A percentile compares a stretch with the other conserved stretches of the same genome.
Conservation (phyloP, 169 alveolate species). For the Eimeria necatrix region DNA sequence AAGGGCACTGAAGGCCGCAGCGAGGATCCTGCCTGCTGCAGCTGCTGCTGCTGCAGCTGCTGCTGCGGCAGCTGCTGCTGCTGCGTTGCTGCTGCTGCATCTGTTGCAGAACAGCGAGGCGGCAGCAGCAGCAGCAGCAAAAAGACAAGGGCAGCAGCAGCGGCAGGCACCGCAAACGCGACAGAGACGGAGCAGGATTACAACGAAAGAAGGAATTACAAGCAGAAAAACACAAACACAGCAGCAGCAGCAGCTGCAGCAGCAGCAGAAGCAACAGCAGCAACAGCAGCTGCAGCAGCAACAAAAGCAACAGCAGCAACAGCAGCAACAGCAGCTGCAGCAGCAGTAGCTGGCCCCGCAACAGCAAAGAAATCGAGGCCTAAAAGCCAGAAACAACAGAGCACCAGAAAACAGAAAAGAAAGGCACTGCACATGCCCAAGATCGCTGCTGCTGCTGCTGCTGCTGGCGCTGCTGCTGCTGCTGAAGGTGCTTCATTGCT, state of each 20-base stretch:
- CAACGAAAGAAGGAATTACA: neutral
- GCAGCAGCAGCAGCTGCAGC: too few relatives aligned
- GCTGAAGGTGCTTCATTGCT: neutral
- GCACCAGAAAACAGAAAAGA: neutral
- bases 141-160: too few relatives aligned
- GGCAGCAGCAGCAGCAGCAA: neutral
- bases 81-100: neutral
- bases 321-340: too few relatives aligned
- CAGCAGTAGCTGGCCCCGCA: too few relatives aligned
- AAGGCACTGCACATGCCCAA: neutral
- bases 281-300: too few relatives aligned
- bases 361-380: neutral
- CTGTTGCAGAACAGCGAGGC: neutral
- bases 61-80: neutral
- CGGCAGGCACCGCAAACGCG: neutral
- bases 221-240: too few relatives aligned
- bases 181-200: neutral
- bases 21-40: neutral
- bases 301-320: too few relatives aligned
- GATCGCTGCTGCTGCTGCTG: neutral
- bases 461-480: conserved; percentile 23
- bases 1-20: neutral
- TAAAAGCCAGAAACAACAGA: neutral
- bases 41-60: neutral
- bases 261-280: too few relatives aligned